Base-by-base conservation (phyloP, 2,329 filamentous ascomycete species). In the Clarireedia monteithiana region DNA sequence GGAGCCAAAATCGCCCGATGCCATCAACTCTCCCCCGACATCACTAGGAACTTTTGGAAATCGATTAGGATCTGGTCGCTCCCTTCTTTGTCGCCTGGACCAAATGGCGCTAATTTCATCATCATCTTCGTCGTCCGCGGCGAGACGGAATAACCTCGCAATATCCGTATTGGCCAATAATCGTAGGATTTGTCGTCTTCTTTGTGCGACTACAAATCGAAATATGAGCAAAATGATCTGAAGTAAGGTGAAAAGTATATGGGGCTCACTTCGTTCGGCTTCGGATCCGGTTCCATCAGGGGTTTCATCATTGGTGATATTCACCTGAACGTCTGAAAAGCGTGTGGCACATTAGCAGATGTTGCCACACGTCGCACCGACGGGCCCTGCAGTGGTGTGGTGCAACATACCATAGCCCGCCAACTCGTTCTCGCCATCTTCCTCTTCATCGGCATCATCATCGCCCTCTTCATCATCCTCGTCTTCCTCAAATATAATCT, bases 1-100 rank as follows among this genome's bases (percentile, higher is more conserved):
- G 17, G 77, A 76, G 36, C 92, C 92, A 72, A 96, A 97, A 2
- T 75, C 77, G 1, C 92, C 92, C 30, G 85, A 86, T 40, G 82
- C 77, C 91, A 97, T 96, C 59, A 97, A 74, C 63, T 86, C 82
- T 49, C 72, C 77, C 6, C 94, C 92, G 59, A 83, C 78, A 10
- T 88, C 83, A 65, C 86, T 96, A 0, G 92, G 92, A 0, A 96
- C 83, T 64, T 88, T 88, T n/a, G 91, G 89, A 58, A 91, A 91
- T 46, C 81, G 74, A 59, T 83, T 71, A 2, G 77, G 77, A 57
- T 83, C 78, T n/a, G 71, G 74, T 7, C 64, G 65, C 1, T 61
- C 62, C 10, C 67, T 67, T 52, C 78, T 75, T 46, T 78, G 72
- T 48, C 78, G 72, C 36, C 75, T 69, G 42, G 77, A 72, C 63